Evolutionary conservation across 1,139 yeast genomes (phyloP), one percentile per base, ranked within the genome.

Genomic region (Zygosaccharomyces pseudobailii): DNA sequence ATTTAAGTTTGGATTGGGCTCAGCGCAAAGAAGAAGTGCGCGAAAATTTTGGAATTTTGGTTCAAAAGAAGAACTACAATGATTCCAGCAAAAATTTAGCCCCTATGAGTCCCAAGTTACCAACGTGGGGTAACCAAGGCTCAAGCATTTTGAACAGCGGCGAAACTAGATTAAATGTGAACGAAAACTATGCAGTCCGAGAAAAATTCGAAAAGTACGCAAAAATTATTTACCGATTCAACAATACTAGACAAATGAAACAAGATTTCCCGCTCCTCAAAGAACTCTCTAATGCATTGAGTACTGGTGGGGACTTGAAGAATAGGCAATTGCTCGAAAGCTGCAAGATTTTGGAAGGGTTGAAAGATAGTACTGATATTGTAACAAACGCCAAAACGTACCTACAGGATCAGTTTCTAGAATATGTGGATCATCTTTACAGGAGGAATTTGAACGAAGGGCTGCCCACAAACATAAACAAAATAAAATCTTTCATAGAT

Each of bases 1-100:
- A 84, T 58, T 76, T 92, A 32, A 73, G 85, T 2, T 73, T 86
- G 45, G 96, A 89, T 65, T 92, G 97, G 97, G 80, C 81, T 52
- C 78, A 78, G 44, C 79, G 89, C 56, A 81, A 87, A 57, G 82
- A 80, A 50, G 86, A 82, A 56, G 76, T 88, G 45, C 78, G 87
- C 62, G 80, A 80, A 55, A 79, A 82, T 21, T 78, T 87, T 56
- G 89, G 90, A 1, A 71, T 75, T 25, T 59, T 61, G 23, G 41
- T 59, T 41, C 55, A 55, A 36, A 62, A 56, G 43, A 51, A 53
- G 19, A 55, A 51, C 10, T 48, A 51, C 21, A 43, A 42, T 10
- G 43, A 49, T 9, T 37, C 46, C 7, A 22, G 35, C 8, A 30
- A 49, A 10, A 43, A 31, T 25, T 43, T 52, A 17, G 53, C 53